phyloP scores from a whole-genome alignment of 2,329 filamentous ascomycete genomes.

The Exophiala dermatitidis region DNA sequence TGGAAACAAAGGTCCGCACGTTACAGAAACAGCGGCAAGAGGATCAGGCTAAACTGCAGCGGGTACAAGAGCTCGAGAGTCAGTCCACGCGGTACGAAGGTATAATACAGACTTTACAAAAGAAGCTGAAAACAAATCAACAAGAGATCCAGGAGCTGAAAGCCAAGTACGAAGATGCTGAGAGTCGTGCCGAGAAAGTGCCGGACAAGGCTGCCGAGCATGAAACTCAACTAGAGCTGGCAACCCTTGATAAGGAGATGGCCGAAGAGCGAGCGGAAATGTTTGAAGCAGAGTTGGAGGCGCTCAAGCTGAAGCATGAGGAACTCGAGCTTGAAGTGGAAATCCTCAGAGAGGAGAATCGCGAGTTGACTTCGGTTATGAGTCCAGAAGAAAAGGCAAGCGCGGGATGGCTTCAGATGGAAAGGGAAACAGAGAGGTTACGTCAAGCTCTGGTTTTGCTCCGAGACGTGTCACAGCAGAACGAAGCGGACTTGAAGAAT shows the following conservation, averaged over 20 bases:
- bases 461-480: constrained; percentile 78
- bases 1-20: constrained; percentile 79
- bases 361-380: constrained; percentile 75
- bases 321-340: constrained; percentile 85
- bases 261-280: constrained; percentile 87
- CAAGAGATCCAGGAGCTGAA: constrained; percentile 70
- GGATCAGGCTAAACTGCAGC: constrained; percentile 76
- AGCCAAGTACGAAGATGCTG: constrained; percentile 68
- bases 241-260: constrained; percentile 87
- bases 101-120: constrained; percentile 84
- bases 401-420: constrained; percentile 84
- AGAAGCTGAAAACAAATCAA: constrained; percentile 78
- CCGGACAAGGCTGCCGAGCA: constrained; percentile 64
- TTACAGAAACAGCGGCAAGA: constrained; percentile 82
- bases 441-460: constrained; percentile 77
- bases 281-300: constrained; percentile 70
- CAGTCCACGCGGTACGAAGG: constrained; percentile 53
- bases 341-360: constrained; percentile 77
- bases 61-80: constrained; percentile 65
- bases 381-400: constrained; percentile 79
- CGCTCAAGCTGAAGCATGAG: constrained; percentile 66
- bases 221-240: constrained; percentile 77
- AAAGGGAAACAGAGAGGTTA: constrained; percentile 79
- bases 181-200: constrained; percentile 60
- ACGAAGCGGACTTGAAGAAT: constrained; percentile 69